Evolutionary conservation across 306 rosid genomes (phyloP).

Genomic region (Cajanus cajan): DNA sequence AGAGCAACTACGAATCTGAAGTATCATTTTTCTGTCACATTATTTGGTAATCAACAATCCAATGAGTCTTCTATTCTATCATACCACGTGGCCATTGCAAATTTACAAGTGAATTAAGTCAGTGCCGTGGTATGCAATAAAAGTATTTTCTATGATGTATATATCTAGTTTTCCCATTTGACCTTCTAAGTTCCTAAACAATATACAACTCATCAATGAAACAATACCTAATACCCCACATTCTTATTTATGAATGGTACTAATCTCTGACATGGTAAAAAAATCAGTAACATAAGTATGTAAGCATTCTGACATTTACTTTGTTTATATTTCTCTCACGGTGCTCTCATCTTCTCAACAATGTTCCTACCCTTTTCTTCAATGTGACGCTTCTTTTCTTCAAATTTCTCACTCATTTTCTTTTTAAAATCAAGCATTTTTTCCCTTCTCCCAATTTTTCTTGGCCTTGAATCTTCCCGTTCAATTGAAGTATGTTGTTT

Average conservation of each 20-base stretch:
- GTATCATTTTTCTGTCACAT: slow-evolving; percentile 5
- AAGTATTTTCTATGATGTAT: slow-evolving; percentile 5
- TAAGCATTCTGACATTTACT: slow-evolving; percentile 22
- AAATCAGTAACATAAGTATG: slow-evolving; percentile 20
- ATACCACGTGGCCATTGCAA: slow-evolving; percentile 17
- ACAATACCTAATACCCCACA: slow-evolving; percentile 19
- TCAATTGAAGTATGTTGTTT: slow-evolving; percentile 34
- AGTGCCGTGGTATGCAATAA: slow-evolving; percentile 1
- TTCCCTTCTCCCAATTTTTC: slow-evolving; percentile 70
- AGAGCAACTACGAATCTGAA: slow-evolving; percentile 19
- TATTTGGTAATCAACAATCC: slow-evolving; percentile 20
- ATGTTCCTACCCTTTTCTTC: slow-evolving; percentile 76
- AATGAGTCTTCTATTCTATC: slow-evolving; percentile 29
- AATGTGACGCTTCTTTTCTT: slow-evolving; percentile 75
- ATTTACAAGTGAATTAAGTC: slow-evolving; percentile 24
- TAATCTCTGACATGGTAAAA: slow-evolving; percentile 19
- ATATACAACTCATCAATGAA: slow-evolving; percentile 32
- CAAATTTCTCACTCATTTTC: slow-evolving; percentile 83
- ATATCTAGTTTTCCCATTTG: not conserved
- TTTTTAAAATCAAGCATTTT: slow-evolving; percentile 73
- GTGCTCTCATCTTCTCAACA: slow-evolving; percentile 87
- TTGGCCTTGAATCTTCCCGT: slow-evolving; percentile 52
- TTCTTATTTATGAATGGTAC: slow-evolving; percentile 26
- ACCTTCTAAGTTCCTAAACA: slow-evolving; percentile 30
- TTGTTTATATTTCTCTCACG: slow-evolving; percentile 41